Evolutionary conservation across 768 basidiomycete species (phyloP).

Genomic region (Termitomyces sp.): DNA sequence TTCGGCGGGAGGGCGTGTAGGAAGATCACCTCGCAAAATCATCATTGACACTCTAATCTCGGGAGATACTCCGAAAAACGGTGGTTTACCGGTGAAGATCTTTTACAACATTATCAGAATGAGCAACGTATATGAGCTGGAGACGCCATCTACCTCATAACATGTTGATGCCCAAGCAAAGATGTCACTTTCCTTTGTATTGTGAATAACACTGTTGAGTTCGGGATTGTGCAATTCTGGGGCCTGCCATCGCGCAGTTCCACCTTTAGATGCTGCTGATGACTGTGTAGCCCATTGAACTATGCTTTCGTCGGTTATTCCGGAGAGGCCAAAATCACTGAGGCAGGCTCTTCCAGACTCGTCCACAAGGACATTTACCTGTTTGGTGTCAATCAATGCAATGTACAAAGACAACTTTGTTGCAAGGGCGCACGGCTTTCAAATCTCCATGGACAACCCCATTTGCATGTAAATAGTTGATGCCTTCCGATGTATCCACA

Average conservation of each 20-base stretch:
- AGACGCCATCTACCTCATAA: slow-evolving; percentile 24
- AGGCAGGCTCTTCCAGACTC: slow-evolving; percentile 24
- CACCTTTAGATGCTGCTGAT: slow-evolving; percentile 16
- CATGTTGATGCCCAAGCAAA: slow-evolving; percentile 28
- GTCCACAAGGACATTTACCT: slow-evolving; percentile 28
- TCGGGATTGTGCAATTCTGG: slow-evolving; percentile 23
- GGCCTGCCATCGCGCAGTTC: slow-evolving; percentile 27
- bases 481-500: slow-evolving; percentile 23
- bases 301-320: slow-evolving; percentile 20
- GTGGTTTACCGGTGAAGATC: slow-evolving; percentile 25
- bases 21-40: slow-evolving; percentile 18
- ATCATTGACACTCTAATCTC: slow-evolving; percentile 17
- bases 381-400: not conserved
- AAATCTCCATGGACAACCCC: no score
- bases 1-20: slow-evolving; percentile 16
- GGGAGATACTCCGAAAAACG: slow-evolving; percentile 19
- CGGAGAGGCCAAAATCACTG: slow-evolving; percentile 29
- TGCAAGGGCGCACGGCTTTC: slow-evolving; percentile 21
- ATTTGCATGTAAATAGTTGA: no score
- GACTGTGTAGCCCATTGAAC: slow-evolving; percentile 17
- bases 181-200: slow-evolving; percentile 25
- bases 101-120: not conserved
- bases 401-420: not conserved
- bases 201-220: not conserved
- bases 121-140: not conserved